Evolutionary conservation across 2,329 filamentous ascomycete genomes (phyloP), one percentile per base, ranked within the genome.

Genomic region (Cladobotryum protrusum): DNA sequence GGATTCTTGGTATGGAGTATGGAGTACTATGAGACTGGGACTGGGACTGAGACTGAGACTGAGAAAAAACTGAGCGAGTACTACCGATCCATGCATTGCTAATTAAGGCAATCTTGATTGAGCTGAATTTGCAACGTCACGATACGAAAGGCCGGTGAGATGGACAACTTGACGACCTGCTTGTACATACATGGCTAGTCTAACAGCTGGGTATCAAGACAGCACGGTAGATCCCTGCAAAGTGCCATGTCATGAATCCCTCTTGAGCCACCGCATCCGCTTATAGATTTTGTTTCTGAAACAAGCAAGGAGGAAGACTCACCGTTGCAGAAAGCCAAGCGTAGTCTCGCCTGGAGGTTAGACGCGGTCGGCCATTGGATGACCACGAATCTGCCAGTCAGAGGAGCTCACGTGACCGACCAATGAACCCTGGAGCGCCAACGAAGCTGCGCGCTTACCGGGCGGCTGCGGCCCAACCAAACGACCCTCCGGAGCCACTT

Each of bases 281-380:
- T 37, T 5, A 29, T 29, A 29, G 24, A 29, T 29, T 29, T 29
- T 29, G 17, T n/a, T 33, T 39, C 18, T 37, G 43, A 54, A 54
- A 54, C 49, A 33, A 35, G 7, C 9, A 43, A 14, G 44, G 15
- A 37, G 35, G 15, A 14, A 14, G 6, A 8, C 5, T 15, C 12
- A 37, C 6, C 20, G 20, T 24, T 24, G 20, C 20, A 24, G 20
- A 24, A 4, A 24, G n/a, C 20, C 4, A 24, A 24, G 20, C 20
- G 20, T 24, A 4, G 20, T 29, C 24, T 29, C 24, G 24, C 11
- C 7, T 29, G 24, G 35, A 37, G 35, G 35, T 29, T 42, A 33
- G 45, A 13, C 33, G 14, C 48, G 41, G 20, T 17, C 41, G 32
- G 34, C 34, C 33, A 52, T 52, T 52, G 50, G 50, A 49, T 37